Percentiles rank a stretch among this genome's conserved stretches.
phyloP scores from a whole-genome alignment of 83 land plant species.

The Larix sibirica region DNA sequence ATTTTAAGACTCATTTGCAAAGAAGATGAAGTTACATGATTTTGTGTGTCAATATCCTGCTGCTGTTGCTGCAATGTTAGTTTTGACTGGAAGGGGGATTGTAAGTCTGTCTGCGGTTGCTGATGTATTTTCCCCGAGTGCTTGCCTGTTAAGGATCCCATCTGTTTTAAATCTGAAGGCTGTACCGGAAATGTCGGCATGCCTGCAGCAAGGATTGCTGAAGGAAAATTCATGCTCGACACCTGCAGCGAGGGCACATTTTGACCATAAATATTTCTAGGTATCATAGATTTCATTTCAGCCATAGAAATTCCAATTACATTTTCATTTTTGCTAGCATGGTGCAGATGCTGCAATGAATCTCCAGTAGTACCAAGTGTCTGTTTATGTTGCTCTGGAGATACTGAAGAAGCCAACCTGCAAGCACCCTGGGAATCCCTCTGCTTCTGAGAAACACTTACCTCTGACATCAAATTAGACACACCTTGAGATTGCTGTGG shows the following conservation, averaged over 20 bases:
- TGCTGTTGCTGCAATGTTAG: conserved; percentile 9
- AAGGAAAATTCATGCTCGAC: conserved; percentile 6
- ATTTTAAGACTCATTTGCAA: neutral
- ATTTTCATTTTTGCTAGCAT: neutral
- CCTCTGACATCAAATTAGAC: conserved; percentile 5
- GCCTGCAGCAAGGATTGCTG: neutral
- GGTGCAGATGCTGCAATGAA: conserved; percentile 5
- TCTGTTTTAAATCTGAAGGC: neutral
- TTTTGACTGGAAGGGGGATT: conserved; percentile 8
- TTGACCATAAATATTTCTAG: conserved; percentile 3
- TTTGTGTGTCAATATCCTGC: neutral
- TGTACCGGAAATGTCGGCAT: neutral
- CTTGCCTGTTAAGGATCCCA: neutral
- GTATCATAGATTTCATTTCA: neutral
- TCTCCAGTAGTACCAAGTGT: neutral
- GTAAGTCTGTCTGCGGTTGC: neutral
- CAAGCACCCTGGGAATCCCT: neutral
- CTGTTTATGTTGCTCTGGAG: neutral
- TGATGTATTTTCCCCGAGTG: conserved; percentile 4
- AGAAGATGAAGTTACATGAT: neutral
- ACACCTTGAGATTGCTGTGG: neutral
- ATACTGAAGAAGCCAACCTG: neutral
- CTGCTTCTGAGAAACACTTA: conserved; percentile 2
- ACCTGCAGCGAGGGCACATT: too few species aligned
- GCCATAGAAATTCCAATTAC: neutral